phyloP scores from a whole-genome alignment of 1,139 yeast species.

The Yamadazyma atmosphaerica region DNA sequence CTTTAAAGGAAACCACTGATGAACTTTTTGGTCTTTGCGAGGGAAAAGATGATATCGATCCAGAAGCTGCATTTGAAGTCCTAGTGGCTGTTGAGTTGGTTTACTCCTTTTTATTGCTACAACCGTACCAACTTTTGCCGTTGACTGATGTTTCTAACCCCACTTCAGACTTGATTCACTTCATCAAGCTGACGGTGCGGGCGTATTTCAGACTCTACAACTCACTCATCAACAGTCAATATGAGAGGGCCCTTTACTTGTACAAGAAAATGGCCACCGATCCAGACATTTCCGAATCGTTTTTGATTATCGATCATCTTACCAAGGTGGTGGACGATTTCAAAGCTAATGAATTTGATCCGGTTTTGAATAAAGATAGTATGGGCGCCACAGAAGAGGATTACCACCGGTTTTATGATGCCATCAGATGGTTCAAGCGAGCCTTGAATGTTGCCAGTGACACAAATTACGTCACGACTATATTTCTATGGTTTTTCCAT shows the following conservation, averaged over 20 bases:
- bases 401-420: neutral
- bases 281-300: neutral
- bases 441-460: neutral
- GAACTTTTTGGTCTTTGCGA: neutral
- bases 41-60: neutral
- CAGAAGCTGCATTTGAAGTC: slow-evolving; percentile 11
- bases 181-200: neutral
- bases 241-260: neutral
- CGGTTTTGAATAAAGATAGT: neutral
- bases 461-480: neutral
- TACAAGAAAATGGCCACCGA: neutral
- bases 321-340: neutral
- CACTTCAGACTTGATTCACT: neutral
- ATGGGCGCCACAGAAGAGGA: neutral
- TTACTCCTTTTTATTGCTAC: slow-evolving; percentile 28
- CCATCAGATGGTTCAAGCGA: neutral
- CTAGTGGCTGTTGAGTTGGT: slow-evolving; percentile 22
- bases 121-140: slow-evolving; percentile 29
- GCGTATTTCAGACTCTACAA: neutral
- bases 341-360: neutral
- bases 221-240: neutral
- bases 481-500: neutral
- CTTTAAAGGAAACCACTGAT: neutral
- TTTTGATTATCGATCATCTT: neutral
- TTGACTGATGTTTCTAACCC: slow-evolving; percentile 8